Conservation (phyloP, 176 grass and related monocot genomes). For the Raddia distichophylla region DNA sequence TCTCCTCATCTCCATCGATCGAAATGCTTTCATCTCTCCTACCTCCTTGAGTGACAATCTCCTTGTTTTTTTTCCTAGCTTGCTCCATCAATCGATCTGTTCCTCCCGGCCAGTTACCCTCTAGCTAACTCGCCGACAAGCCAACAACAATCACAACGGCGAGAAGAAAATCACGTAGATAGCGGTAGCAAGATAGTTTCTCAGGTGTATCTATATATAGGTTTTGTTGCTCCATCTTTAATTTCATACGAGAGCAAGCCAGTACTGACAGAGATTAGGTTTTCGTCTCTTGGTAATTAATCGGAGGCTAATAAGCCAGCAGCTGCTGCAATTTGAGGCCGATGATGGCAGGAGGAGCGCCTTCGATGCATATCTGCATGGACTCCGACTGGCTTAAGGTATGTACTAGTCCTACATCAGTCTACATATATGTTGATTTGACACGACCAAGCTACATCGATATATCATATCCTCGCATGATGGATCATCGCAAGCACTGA, state of each 20-base stretch:
- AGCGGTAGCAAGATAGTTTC: not conserved
- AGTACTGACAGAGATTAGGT: not conserved
- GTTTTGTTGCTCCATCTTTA: slow-evolving; percentile 17
- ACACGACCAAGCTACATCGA: too few species aligned
- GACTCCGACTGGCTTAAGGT: slow-evolving; percentile 96
- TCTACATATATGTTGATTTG: too few species aligned
- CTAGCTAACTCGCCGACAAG: not conserved
- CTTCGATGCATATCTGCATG: slow-evolving; percentile 85
- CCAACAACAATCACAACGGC: not conserved
- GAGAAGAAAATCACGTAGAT: not conserved
- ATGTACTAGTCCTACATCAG: not conserved
- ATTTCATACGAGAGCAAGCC: too few species aligned
- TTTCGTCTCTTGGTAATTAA: not conserved
- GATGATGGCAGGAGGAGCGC: slow-evolving; percentile 57
- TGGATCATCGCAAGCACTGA: not conserved
- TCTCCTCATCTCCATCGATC: not conserved
- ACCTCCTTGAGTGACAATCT: not conserved
- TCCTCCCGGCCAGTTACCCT: not conserved
- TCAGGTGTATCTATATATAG: not conserved
- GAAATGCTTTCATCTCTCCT: not conserved
- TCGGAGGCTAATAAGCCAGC: not conserved
- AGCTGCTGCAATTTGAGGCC: not conserved
- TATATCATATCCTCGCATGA: too few species aligned
- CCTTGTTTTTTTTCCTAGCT: not conserved
- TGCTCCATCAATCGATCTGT: not conserved